phyloP scores from a whole-genome alignment of 2,329 filamentous ascomycete species.

The Aureobasidium subglaciale region DNA sequence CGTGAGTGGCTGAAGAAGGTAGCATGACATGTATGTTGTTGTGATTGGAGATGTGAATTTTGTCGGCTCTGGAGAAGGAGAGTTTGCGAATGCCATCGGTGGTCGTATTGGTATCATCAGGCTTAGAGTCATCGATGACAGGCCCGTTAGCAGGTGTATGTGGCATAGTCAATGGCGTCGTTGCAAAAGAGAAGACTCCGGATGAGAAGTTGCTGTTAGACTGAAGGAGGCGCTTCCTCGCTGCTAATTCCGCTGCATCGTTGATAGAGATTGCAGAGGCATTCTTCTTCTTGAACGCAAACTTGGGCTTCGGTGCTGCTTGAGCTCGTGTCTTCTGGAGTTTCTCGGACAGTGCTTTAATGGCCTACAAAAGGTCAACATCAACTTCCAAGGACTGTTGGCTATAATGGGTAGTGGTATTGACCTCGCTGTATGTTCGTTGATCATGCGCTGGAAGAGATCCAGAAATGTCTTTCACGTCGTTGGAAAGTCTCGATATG shows the following conservation, averaged over 20 bases:
- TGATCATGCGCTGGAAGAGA: slow-evolving; percentile 87
- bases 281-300: slow-evolving; percentile 62
- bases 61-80: slow-evolving; percentile 50
- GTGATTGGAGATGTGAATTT: slow-evolving; percentile 54
- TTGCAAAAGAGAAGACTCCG: slow-evolving; percentile 34
- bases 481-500: slow-evolving; percentile 73
- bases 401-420: slow-evolving; percentile 6
- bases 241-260: slow-evolving; percentile 50
- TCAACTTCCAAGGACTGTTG: not conserved
- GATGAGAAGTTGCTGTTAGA: not conserved
- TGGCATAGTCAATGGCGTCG: slow-evolving; percentile 25
- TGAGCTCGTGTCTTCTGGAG: slow-evolving; percentile 59
- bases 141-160: slow-evolving; percentile 22
- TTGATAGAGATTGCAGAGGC: slow-evolving; percentile 45
- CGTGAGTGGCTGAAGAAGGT: slow-evolving; percentile 61
- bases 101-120: not conserved
- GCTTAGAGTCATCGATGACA: slow-evolving; percentile 10
- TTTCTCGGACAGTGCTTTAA: slow-evolving; percentile 75
- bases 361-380: slow-evolving; percentile 44
- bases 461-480: slow-evolving; percentile 75
- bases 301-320: slow-evolving; percentile 69
- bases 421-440: slow-evolving; percentile 72
- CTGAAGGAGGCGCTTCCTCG: slow-evolving; percentile 17
- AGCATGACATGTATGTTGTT: slow-evolving; percentile 67
- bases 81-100: slow-evolving; percentile 29